Evolutionary conservation across 2,329 filamentous ascomycete genomes (phyloP).

Genomic region (Zymoseptoria ardabiliae): DNA sequence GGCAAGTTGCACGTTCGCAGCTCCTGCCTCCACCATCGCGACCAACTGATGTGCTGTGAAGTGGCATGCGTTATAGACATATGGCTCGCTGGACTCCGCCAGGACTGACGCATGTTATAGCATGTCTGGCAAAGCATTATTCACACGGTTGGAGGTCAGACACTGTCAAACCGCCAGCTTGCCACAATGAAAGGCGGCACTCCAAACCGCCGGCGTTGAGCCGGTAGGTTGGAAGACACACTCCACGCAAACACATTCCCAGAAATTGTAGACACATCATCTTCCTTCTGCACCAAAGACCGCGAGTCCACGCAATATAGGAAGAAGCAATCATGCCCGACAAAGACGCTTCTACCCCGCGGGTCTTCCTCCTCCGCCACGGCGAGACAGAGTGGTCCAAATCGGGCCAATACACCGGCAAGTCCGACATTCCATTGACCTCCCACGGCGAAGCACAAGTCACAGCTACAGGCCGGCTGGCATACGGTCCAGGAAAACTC

Average conservation of each 20-base stretch:
- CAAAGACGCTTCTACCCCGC: conserved; percentile 48
- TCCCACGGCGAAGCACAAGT: conserved; percentile 65
- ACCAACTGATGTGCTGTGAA: no score
- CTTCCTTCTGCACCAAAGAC: no score
- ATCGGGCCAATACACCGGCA: conserved; percentile 70
- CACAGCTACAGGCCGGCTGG: conserved; percentile 34
- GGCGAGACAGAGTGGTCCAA: conserved; percentile 96
- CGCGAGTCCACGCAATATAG: no score
- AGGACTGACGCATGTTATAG: no score
- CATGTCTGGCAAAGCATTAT: no score
- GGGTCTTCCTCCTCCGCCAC: conserved; percentile 77
- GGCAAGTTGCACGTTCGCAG: no score
- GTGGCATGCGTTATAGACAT: no score
- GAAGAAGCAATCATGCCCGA: conserved; percentile 22
- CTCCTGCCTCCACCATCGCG: no score
- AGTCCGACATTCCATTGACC: conserved; percentile 80
- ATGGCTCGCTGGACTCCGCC: no score
- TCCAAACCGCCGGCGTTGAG: not conserved
- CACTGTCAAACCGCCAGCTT: no score
- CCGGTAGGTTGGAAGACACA: not conserved
- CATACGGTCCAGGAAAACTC: conserved; percentile 46
- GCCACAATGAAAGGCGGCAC: not conserved
- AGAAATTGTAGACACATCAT: no score
- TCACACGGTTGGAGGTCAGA: no score
- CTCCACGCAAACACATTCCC: not conserved